phyloP scores from a whole-genome alignment of 257 asterid genomes.

The Nemophila menziesii region DNA sequence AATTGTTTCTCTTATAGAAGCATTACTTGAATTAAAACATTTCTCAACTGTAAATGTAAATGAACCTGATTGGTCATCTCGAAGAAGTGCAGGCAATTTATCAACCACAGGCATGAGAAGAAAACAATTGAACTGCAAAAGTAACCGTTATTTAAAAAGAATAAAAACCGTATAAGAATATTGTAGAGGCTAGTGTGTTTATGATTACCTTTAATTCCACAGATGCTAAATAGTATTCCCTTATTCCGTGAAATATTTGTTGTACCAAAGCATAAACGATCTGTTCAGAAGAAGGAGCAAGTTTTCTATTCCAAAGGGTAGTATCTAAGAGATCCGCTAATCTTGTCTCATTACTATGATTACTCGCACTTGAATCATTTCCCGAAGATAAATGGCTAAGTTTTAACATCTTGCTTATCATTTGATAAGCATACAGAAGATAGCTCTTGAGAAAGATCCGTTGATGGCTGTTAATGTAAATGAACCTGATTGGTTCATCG shows the following conservation, averaged over 20 bases:
- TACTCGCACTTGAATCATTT: slow-evolving; percentile 37
- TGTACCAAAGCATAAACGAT: slow-evolving; percentile 92
- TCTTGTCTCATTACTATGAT: slow-evolving; percentile 71
- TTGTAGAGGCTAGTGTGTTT: too few relatives aligned
- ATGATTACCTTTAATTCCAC: slow-evolving; percentile 68
- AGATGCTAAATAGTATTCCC: slow-evolving; percentile 91
- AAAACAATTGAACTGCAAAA: too few relatives aligned
- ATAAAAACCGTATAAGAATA: too few relatives aligned
- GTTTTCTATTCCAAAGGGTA: slow-evolving; percentile 93
- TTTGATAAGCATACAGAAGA: slow-evolving; percentile 35
- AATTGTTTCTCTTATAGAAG: slow-evolving; percentile 68
- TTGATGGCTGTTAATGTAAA: too few relatives aligned
- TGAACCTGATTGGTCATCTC: slow-evolving; percentile 67
- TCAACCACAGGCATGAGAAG: too few relatives aligned
- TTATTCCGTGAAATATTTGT: slow-evolving; percentile 91
- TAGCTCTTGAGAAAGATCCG: slow-evolving; percentile 48
- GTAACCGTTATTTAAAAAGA: too few relatives aligned
- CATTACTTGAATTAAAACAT: slow-evolving; percentile 57
- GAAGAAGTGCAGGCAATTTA: too few relatives aligned
- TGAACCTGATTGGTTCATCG: too few relatives aligned
- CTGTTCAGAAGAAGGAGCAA: slow-evolving; percentile 91
- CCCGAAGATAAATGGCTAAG: slow-evolving; percentile 58
- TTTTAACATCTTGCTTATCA: slow-evolving; percentile 63
- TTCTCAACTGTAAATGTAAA: slow-evolving; percentile 79
- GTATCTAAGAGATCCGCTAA: slow-evolving; percentile 92